Percentiles rank a stretch among this genome's conserved stretches.
These are phyloP conservation scores for Veloboletus limbatus DNA, from an alignment of 1,284 basidiomycete genomes.

Conservation along the genomic window DNA sequence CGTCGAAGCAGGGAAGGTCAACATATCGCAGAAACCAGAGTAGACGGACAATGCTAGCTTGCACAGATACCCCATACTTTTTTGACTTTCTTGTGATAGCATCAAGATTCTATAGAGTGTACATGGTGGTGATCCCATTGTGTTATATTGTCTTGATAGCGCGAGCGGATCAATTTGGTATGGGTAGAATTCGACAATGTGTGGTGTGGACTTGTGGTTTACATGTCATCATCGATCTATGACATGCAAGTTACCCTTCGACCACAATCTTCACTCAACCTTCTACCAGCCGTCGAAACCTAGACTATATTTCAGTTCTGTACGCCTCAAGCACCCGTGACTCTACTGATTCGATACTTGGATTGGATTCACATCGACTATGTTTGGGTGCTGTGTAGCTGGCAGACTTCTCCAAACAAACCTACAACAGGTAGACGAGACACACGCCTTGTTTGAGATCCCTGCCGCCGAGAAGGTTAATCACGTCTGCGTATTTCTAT, in stretches of 20 bases:
- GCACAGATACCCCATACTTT: constrained; percentile 16
- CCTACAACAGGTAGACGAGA: constrained; percentile 76
- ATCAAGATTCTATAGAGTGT: constrained; percentile 17
- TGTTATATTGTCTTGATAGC: background rate
- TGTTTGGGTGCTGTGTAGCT: constrained; percentile 78
- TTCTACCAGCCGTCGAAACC: background rate
- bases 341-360: background rate
- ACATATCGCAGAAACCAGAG: constrained; percentile 30
- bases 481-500: constrained; percentile 85
- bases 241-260: constrained; percentile 2
- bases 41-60: constrained; percentile 10
- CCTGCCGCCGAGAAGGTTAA: constrained; percentile 78
- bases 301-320: background rate
- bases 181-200: constrained; percentile 9
- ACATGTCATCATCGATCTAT: constrained; percentile 16
- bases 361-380: constrained; percentile 15
- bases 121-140: constrained; percentile 4
- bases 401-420: constrained; percentile 77
- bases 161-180: background rate
- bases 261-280: constrained; percentile 10
- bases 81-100: background rate
- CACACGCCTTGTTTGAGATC: constrained; percentile 82
- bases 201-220: background rate
- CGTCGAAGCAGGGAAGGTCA: constrained; percentile 44
- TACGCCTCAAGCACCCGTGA: background rate